Evolutionary conservation across 2,329 filamentous ascomycete genomes (phyloP).

Genomic region (Exophiala viscosa): DNA sequence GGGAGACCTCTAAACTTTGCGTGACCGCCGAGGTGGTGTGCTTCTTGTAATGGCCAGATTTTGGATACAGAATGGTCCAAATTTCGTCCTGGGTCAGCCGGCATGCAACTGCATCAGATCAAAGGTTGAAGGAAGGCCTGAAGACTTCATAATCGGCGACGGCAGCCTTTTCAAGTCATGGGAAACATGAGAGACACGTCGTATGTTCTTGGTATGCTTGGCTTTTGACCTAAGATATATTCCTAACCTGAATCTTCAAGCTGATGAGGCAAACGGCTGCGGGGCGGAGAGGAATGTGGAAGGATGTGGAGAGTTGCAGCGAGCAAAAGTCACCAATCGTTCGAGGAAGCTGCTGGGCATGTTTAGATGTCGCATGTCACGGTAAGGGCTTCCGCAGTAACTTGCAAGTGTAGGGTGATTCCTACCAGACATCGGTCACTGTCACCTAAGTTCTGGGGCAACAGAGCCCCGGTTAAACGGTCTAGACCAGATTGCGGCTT

Average conservation of each 20-base stretch:
- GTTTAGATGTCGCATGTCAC: too few species aligned
- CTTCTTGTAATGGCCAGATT: background rate
- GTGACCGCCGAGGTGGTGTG: background rate
- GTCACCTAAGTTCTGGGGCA: too few species aligned
- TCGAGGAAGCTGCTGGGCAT: too few species aligned
- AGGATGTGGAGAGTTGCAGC: slow-evolving; percentile 5
- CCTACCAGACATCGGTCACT: too few species aligned
- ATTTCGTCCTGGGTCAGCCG: slow-evolving; percentile 15
- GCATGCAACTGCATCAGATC: slow-evolving; percentile 27
- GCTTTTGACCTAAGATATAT: slow-evolving; percentile 7
- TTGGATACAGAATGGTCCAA: background rate
- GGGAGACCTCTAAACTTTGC: slow-evolving; percentile 11
- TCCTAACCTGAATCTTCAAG: slow-evolving; percentile 22
- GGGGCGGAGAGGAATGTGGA: slow-evolving; percentile 14
- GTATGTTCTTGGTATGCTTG: slow-evolving; percentile 22
- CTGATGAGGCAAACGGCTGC: slow-evolving; percentile 16
- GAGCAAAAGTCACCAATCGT: too few species aligned
- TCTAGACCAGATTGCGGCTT: too few species aligned
- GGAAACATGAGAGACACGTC: slow-evolving; percentile 8
- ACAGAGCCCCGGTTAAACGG: too few species aligned
- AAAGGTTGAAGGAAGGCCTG: slow-evolving; percentile 14
- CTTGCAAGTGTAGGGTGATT: too few species aligned
- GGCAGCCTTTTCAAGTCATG: slow-evolving; percentile 9
- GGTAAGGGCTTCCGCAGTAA: too few species aligned
- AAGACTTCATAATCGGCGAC: slow-evolving; percentile 17